Evolutionary conservation across 164 flowering plant species (phyloP), one percentile per base, ranked within the genome.

Genomic region (Macadamia integrifolia): DNA sequence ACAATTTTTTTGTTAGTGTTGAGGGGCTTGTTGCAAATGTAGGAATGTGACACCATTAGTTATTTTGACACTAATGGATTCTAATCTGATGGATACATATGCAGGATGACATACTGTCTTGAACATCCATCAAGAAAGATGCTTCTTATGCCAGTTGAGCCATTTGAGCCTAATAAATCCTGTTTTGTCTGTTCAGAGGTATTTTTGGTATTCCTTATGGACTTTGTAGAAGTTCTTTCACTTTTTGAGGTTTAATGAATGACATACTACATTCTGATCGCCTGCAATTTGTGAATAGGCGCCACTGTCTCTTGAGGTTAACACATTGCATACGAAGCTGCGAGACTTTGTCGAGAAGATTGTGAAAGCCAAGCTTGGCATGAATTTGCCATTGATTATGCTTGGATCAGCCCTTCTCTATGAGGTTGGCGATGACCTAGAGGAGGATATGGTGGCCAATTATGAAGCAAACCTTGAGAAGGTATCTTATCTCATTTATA

Each of bases 141-240:
- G 91, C 92, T 93, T 72, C 88, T 93, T 61, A 88, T 93, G 97
- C 96, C 98, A 64, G 90, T 89, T 60, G 96, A 90, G 75, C 99
- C 99, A 64, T 88, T 83, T 84, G 97, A 92, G 76, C 96, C 97
- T 15, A 91, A 89, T 81, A 88, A 84, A 69, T 79, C 92, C 28
- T 93, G 98, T 76, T 93, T 87, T 76, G 97, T 93, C 68, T 93
- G 98, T 81, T 93, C 98, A 53, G 88, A 89, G 93, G 98, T 91
- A 72, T 42, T 57, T 60, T 9, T 57, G 28, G 40, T 35, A 35
- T 35, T 35, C 40, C 40, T 35, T 35, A 5, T 35, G 40, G 40
- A 48, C 31, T 29, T 64, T 56, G 6, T 72, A 31, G 32, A 40
- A 40, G 46, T 49, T 29, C 5, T 43, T 57, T 59, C 30, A 6